Evolutionary conservation across 1,139 yeast genomes (phyloP), one percentile per base, ranked within the genome.

Genomic region (Spathaspora sp.): DNA sequence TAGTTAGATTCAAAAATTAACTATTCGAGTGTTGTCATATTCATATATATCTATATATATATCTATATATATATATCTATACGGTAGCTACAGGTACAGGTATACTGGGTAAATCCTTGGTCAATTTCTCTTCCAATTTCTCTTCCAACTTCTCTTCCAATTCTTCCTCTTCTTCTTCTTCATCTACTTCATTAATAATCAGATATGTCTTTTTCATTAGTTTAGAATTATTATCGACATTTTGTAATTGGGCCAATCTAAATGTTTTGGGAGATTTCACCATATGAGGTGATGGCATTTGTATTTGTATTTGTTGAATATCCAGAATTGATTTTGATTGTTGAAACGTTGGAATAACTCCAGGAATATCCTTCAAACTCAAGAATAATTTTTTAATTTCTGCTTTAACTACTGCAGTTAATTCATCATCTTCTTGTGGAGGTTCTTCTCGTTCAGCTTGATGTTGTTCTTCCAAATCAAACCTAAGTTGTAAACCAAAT

Each of bases 231-330:
- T 9, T 16, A 7, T 13, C 38, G 38, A 26, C 23, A 26, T 26
- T 67, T 53, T 44, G 64, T 64, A 41, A 71, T 57, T 48, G 72
- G 62, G 76, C 60, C 47, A 74, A 62, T 17, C 76, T 64, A 52
- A 65, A 73, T 0, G 74, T 72, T 55, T 74, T 74, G 18, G 79
- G 79, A 2, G 76, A 70, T 50, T 73, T 74, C 2, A 72, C 77
- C 45, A 72, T 39, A 20, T 38, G 29, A 5, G 25, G 10, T 9
- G 9, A 8, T 4, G 38, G 40, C 16, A 45, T 41, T 23, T 38
- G 47, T 26, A 39, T 44, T 36, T 39, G 44, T 20, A 42, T 39
- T 29, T 44, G 36, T 25, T 29, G 60, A 47, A 70, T 56, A 51
- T 68, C 63, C 27, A 60, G 57, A 45, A 70, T 65, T 2, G 74